phyloP scores from a whole-genome alignment of 2,329 filamentous ascomycete species.

The Fusarium sp. region DNA sequence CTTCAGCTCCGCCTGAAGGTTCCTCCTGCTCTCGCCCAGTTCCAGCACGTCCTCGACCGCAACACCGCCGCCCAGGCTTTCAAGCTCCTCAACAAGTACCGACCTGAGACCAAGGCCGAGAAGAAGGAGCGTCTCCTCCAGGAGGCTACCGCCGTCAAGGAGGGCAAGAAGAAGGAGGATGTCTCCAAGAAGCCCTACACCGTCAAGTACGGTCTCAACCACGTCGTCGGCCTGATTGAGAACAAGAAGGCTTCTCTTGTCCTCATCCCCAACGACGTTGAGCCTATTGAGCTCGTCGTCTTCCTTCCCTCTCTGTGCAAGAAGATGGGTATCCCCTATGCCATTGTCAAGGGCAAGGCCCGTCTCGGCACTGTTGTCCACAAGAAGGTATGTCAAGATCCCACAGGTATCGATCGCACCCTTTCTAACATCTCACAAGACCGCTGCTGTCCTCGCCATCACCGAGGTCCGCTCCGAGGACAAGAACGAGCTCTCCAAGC shows the following conservation, averaged over 20 bases:
- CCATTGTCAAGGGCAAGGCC: conserved; percentile 99
- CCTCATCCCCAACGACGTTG: conserved; percentile 98
- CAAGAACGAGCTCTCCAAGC: conserved; percentile 98
- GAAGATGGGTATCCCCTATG: conserved; percentile 99
- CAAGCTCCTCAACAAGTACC: conserved; percentile 99
- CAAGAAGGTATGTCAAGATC: conserved; percentile 81
- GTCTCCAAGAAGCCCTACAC: conserved; percentile 99
- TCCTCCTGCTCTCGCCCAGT: conserved; percentile 95
- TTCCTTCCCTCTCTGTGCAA: conserved; percentile 99
- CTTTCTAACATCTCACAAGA: conserved; percentile 68
- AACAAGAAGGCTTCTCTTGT: conserved; percentile 99
- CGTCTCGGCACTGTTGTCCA: conserved; percentile 98
- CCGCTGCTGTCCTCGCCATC: conserved; percentile 92
- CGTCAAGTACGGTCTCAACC: conserved; percentile 99
- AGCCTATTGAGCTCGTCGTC: conserved; percentile 99
- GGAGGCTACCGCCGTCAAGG: conserved; percentile 96
- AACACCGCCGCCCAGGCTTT: conserved; percentile 97
- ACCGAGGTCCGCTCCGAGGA: conserved; percentile 98
- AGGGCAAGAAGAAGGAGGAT: conserved; percentile 99
- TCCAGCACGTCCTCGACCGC: conserved; percentile 96
- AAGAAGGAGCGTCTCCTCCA: conserved; percentile 99
- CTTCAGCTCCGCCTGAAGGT: conserved; percentile 99
- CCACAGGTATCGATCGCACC: background rate
- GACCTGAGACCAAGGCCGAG: conserved; percentile 97
- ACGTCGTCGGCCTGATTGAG: conserved; percentile 96